Evolutionary conservation across 371 early-diverging fungal genomes (phyloP), one percentile per base, ranked within the genome.

Genomic region (Rhizoclosmatium hyalinum): DNA sequence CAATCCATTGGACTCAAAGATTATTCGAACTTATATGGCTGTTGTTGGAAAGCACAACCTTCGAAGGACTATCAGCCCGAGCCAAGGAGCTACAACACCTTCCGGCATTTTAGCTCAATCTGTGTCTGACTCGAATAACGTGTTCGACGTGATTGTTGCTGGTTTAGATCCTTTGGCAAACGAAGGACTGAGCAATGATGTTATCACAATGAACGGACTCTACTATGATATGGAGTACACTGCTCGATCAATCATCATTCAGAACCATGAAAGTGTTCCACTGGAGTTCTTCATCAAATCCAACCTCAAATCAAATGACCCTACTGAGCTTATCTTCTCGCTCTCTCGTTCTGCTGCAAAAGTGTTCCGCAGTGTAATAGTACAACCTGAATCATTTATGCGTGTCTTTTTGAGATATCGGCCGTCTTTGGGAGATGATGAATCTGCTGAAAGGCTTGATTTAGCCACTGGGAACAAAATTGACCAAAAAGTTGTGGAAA

Each of bases 1-100:
- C 64, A 92, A 92, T 74, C 88, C 88, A 2, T 73, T 80, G 1
- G 92, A 93, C 73, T 89, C 86, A 6, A 91, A 91, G 72, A 88
- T 88, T 32, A 82, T 93, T 12, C 86, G 90, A 4, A 80, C 91
- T 8, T 81, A 82, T 4, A 87, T 90, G 88, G 93, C 89, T 65
- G 89, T 92, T 3, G 92, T 92, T 47, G 91, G 90, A 12, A 80
- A 88, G 46, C 91, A 90, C 78, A 90, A 90, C 75, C 57, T 91
- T 24, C 77, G 82, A 10, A 55, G 77, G 17, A 68, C 70, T 39
- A 67, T 74, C 0, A 44, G 43, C 6, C 19, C 43, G 14, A 8
- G 14, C 2, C 12, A 45, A 3, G 10, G 3, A 21, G 32, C 19
- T 60, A 39, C 42, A 43, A 3, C 14, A 32, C 66, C 66, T 4